These are phyloP conservation scores for Cucumis hystrix DNA, from an alignment of 306 rosid species.

Conservation along the genomic window DNA sequence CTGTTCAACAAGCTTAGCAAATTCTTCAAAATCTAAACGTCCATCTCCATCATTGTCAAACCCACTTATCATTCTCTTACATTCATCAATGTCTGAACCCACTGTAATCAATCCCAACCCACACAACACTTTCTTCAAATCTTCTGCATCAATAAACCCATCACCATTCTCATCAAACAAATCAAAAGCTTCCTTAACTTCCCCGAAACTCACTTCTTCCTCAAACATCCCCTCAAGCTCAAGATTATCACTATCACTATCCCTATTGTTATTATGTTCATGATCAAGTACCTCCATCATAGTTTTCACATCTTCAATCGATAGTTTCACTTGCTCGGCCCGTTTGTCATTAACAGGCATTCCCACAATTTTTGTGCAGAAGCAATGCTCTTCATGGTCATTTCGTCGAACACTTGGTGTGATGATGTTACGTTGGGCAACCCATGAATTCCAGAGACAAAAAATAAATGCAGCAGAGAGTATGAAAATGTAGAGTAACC, in stretches of 20 bases:
- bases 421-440: neutral
- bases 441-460: neutral
- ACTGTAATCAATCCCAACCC: conserved; percentile 19
- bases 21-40: conserved; percentile 28
- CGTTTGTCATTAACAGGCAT: neutral
- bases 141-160: conserved; percentile 41
- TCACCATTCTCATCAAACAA: conserved; percentile 36
- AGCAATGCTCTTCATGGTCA: neutral
- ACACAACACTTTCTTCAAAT: conserved; percentile 20
- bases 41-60: conserved; percentile 36
- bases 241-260: neutral
- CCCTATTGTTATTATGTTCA: neutral
- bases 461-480: neutral
- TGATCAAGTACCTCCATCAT: conserved; percentile 17
- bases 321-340: neutral
- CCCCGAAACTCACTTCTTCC: conserved; percentile 27
- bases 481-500: neutral
- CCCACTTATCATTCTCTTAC: conserved; percentile 26
- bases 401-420: neutral
- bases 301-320: conserved; percentile 10
- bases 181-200: conserved; percentile 32
- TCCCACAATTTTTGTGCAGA: neutral
- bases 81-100: conserved; percentile 15
- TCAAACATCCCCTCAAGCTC: conserved; percentile 18
- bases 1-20: conserved; percentile 20